A percentile compares a stretch with the other conserved stretches of the same genome.
Conservation (phyloP, 148 eudicot species). For the Camellia japonica region DNA sequence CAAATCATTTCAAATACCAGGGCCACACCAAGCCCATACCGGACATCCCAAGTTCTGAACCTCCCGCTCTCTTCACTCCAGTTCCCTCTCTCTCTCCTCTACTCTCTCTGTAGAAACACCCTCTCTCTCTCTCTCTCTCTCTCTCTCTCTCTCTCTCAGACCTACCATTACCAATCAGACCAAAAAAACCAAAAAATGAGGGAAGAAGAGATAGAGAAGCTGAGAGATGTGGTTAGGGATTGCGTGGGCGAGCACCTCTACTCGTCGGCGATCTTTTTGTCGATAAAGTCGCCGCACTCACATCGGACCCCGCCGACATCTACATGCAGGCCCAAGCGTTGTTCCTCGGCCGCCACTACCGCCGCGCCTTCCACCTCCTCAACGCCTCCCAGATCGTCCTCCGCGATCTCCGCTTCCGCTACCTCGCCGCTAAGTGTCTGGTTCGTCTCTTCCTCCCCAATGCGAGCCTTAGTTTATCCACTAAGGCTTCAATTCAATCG, state of each 20-base stretch:
- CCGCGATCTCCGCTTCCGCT: conserved; percentile 90
- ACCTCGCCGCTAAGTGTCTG: conserved; percentile 97
- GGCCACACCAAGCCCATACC: no score
- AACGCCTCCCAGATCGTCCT: conserved; percentile 86
- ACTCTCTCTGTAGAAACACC: no score
- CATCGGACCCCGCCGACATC: conserved; percentile 77
- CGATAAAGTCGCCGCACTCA: conserved; percentile 86
- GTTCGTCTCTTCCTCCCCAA: conserved; percentile 26
- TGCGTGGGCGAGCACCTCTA: conserved; percentile 93
- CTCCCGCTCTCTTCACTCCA: neutral
- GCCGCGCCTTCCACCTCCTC: conserved; percentile 93
- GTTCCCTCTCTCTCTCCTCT: no score
- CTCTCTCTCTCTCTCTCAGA: no score
- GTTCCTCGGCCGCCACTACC: conserved; percentile 88
- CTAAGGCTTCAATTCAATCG: neutral
- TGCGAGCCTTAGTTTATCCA: neutral
- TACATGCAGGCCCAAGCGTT: conserved; percentile 98
- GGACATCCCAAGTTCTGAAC: neutral
- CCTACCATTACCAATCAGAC: neutral
- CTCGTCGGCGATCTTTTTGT: conserved; percentile 94
- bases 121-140: neutral
- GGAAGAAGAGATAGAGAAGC: conserved; percentile 85
- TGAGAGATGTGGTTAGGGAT: conserved; percentile 82
- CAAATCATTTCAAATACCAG: no score
- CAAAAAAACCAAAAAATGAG: conserved; percentile 29